Conservation (phyloP, 129 eudicot genomes). For the Flaveria sonorensis region DNA sequence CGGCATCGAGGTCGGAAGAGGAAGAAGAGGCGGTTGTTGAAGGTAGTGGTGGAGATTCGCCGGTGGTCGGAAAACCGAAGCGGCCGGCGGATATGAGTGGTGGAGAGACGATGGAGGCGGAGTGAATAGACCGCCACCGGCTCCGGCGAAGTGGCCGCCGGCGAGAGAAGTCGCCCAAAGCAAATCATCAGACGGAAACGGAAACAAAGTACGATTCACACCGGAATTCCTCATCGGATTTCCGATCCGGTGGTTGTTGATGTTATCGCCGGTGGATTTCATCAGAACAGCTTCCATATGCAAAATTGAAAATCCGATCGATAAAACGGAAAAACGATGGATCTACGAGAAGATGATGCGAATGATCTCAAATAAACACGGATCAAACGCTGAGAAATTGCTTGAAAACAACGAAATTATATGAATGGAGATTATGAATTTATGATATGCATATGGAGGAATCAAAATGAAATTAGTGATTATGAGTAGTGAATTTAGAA, state of each 20-base stretch:
- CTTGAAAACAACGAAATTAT: neutral
- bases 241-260: slow-evolving; percentile 45
- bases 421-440: neutral
- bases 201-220: slow-evolving; percentile 29
- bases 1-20: slow-evolving; percentile 50
- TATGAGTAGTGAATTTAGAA: neutral
- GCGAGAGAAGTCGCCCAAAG: slow-evolving; percentile 28
- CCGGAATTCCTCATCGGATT: slow-evolving; percentile 21
- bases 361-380: slow-evolving; percentile 55
- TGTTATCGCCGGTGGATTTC: slow-evolving; percentile 43
- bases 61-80: slow-evolving; percentile 2
- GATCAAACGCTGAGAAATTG: slow-evolving; percentile 25
- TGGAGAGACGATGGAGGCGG: slow-evolving; percentile 43
- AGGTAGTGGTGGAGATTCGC: slow-evolving; percentile 18
- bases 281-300: slow-evolving; percentile 56
- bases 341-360: slow-evolving; percentile 1
- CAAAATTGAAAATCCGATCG: neutral
- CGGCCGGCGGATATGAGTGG: slow-evolving; percentile 33
- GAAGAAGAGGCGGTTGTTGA: slow-evolving; percentile 67
- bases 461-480: neutral
- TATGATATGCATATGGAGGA: neutral
- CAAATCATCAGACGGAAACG: slow-evolving; percentile 40
- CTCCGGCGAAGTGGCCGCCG: slow-evolving; percentile 12
- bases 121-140: slow-evolving; percentile 41
- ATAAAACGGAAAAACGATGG: neutral